Evolutionary conservation across 2,329 filamentous ascomycete species (phyloP).

Genomic region (Trichoderma cornu-damae): DNA sequence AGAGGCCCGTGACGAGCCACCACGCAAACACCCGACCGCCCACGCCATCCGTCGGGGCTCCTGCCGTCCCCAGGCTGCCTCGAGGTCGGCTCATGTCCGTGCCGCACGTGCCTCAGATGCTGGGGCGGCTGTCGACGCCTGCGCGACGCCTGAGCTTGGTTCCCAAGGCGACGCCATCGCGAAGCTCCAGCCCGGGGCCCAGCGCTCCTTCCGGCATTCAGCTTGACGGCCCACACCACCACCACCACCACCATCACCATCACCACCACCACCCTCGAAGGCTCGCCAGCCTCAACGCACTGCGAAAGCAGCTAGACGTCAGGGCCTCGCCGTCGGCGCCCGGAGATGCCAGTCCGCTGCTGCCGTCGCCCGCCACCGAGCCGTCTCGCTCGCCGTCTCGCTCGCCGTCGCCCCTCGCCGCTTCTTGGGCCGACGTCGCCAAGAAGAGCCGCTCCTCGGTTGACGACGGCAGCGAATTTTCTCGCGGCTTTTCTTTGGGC

Average conservation of each 20-base stretch:
- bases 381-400: background rate
- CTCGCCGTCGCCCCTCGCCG: background rate
- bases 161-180: constrained; percentile 18
- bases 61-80: background rate
- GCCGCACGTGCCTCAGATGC: background rate
- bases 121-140: background rate
- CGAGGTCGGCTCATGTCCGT: constrained; percentile 8
- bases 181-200: background rate
- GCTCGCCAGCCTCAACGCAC: constrained; percentile 30
- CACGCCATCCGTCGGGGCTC: background rate
- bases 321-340: background rate
- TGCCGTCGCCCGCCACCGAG: background rate
- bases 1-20: constrained; percentile 30
- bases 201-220: background rate
- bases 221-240: background rate
- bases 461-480: background rate
- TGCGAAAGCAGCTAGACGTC: constrained; percentile 24
- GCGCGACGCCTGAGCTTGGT: constrained; percentile 26
- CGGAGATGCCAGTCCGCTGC: background rate
- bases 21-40: background rate
- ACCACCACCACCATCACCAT: too few relatives aligned
- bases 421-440: background rate
- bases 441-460: constrained; percentile 8
- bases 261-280: constrained; percentile 31
- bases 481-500: constrained; percentile 15